Evolutionary conservation across 208 protist genomes (phyloP).

Genomic region (Trypanosoma cruzi): DNA sequence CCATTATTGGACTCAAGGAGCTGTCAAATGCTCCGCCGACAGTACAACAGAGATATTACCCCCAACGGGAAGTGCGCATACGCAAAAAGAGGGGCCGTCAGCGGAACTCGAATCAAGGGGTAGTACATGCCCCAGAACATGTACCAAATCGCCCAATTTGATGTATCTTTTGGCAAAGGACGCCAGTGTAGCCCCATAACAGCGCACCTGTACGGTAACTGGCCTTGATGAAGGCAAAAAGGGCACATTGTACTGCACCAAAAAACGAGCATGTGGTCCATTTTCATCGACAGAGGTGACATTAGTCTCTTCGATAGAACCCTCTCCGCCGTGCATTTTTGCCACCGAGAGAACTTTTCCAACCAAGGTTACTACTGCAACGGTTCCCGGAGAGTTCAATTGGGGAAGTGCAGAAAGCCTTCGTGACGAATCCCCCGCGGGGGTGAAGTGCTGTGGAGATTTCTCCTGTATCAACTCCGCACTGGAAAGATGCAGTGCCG

Average conservation of each 20-base stretch:
- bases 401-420: constrained; percentile 44
- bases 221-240: constrained; percentile 38
- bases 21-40: constrained; percentile 5
- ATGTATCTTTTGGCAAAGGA: constrained; percentile 56
- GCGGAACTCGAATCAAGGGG: constrained; percentile 27
- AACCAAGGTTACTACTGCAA: constrained; percentile 73
- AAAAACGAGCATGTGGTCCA: constrained; percentile 44
- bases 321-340: constrained; percentile 15
- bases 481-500: constrained; percentile 54
- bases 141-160: constrained; percentile 70
- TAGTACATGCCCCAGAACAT: constrained; percentile 80
- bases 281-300: constrained; percentile 13
- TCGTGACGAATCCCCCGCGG: constrained; percentile 36
- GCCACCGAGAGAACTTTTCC: constrained; percentile 36
- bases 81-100: constrained; percentile 32
- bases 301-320: constrained; percentile 3
- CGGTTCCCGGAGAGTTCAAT: constrained; percentile 43
- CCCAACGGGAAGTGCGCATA: constrained; percentile 72
- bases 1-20: neutral
- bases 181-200: constrained; percentile 55
- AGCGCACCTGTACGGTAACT: constrained; percentile 50
- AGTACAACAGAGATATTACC: constrained; percentile 82
- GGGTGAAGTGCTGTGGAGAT: constrained; percentile 74
- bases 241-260: constrained; percentile 61
- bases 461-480: constrained; percentile 74